Evolutionary conservation across 2,329 filamentous ascomycete genomes (phyloP).

Genomic region (Epichloe baconii): DNA sequence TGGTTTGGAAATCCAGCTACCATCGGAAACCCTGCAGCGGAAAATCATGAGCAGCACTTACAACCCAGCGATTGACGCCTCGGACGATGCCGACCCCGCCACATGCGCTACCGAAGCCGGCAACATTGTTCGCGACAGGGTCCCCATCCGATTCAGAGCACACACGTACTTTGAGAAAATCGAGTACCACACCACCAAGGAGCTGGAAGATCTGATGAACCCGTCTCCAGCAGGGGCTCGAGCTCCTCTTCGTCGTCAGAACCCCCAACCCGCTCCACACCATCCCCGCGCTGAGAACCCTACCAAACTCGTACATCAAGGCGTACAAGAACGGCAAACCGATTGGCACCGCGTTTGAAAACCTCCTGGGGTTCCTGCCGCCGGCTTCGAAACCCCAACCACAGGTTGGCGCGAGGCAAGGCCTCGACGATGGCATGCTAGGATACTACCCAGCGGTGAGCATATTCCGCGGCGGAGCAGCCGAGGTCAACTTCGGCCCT

Average conservation of each 20-base stretch:
- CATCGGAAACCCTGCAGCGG: slow-evolving; percentile 70
- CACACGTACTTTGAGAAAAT: slow-evolving; percentile 91
- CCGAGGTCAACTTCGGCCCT: slow-evolving; percentile 87
- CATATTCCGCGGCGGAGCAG: slow-evolving; percentile 81
- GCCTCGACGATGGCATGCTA: slow-evolving; percentile 85
- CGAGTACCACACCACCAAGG: slow-evolving; percentile 77
- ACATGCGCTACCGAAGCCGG: slow-evolving; percentile 41
- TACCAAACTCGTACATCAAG: slow-evolving; percentile 75
- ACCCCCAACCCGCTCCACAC: slow-evolving; percentile 60
- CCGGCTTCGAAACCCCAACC: slow-evolving; percentile 66
- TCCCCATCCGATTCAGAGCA: slow-evolving; percentile 86
- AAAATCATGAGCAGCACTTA: slow-evolving; percentile 81
- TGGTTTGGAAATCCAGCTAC: slow-evolving; percentile 82
- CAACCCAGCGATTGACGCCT: slow-evolving; percentile 68
- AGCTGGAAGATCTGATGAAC: slow-evolving; percentile 75
- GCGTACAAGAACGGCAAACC: slow-evolving; percentile 86
- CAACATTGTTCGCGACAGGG: slow-evolving; percentile 88
- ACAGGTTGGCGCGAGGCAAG: slow-evolving; percentile 66
- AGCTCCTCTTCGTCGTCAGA: slow-evolving; percentile 34
- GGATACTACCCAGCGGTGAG: slow-evolving; percentile 93
- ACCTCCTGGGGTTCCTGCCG: slow-evolving; percentile 81
- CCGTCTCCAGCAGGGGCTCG: slow-evolving; percentile 39
- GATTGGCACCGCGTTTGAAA: slow-evolving; percentile 77
- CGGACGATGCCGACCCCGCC: slow-evolving; percentile 30
- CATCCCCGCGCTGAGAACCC: slow-evolving; percentile 62